These are phyloP conservation scores for Diaporthe destruens DNA, from an alignment of 2,329 filamentous ascomycete genomes.

Conservation along the genomic window DNA sequence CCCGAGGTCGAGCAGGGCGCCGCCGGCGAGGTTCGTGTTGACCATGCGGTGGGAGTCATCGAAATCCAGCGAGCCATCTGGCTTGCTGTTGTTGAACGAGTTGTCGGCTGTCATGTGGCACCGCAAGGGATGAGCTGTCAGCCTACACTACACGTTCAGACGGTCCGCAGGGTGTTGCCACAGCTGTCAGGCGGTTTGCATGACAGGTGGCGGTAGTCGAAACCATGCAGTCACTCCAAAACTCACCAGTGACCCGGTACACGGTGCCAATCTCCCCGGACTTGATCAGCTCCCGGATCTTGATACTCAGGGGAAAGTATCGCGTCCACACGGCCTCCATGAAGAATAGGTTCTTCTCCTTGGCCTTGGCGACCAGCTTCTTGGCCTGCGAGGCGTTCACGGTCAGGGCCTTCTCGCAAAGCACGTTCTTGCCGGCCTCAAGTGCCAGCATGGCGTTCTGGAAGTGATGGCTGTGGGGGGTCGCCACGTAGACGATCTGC, in stretches of 20 bases:
- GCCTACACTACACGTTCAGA: constrained; percentile 17
- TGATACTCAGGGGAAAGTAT: constrained; percentile 86
- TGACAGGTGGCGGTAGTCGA: constrained; percentile 14
- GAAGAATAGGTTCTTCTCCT: constrained; percentile 78
- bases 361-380: constrained; percentile 78
- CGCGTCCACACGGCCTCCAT: constrained; percentile 94
- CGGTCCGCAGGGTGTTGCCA: constrained; percentile 10
- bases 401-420: constrained; percentile 93
- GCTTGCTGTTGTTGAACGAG: constrained; percentile 69
- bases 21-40: constrained; percentile 85
- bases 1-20: constrained; percentile 85
- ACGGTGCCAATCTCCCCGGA: constrained; percentile 70
- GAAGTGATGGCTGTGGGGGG: constrained; percentile 93
- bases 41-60: constrained; percentile 80
- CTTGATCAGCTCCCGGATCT: constrained; percentile 74
- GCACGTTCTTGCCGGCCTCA: constrained; percentile 85
- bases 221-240: constrained; percentile 3
- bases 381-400: constrained; percentile 83
- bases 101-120: constrained; percentile 62
- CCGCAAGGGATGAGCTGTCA: constrained; percentile 9
- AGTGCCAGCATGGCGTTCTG: constrained; percentile 90
- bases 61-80: constrained; percentile 69
- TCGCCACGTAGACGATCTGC: constrained; percentile 90
- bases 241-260: constrained; percentile 68
- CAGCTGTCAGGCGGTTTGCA: constrained; percentile 4